A percentile compares a stretch with the other conserved stretches of the same genome.
Conservation (phyloP, 1,284 basidiomycete genomes). For the Microstroma glucosiphilum region DNA sequence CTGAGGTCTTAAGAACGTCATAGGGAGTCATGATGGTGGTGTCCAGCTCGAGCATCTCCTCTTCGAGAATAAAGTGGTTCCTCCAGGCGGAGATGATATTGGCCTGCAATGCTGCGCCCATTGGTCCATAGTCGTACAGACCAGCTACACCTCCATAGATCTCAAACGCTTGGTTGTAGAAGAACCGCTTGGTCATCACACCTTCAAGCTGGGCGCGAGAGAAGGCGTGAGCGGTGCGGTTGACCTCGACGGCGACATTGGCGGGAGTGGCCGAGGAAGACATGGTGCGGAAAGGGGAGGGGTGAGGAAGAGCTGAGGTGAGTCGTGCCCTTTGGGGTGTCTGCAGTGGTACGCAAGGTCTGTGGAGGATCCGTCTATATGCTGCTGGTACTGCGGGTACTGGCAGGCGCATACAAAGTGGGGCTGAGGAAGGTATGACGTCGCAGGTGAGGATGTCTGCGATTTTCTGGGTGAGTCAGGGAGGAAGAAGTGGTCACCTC, state of each 20-base stretch:
- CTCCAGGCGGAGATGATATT: conserved; percentile 97
- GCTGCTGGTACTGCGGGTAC: too few relatives aligned
- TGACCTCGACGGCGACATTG: conserved; percentile 19
- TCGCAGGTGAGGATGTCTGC: too few relatives aligned
- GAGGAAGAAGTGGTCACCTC: too few relatives aligned
- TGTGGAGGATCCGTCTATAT: too few relatives aligned
- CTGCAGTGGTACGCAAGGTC: too few relatives aligned
- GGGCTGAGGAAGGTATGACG: too few relatives aligned
- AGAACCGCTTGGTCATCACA: conserved; percentile 84
- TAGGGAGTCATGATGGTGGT: conserved; percentile 96
- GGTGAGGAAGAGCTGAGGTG: not conserved
- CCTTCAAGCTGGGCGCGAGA: conserved; percentile 82
- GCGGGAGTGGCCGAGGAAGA: not conserved
- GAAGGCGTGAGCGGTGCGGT: conserved; percentile 66
- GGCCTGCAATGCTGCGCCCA: conserved; percentile 88
- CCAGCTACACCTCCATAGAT: conserved; percentile 98
- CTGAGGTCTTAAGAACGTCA: conserved; percentile 92
- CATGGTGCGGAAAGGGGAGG: not conserved
- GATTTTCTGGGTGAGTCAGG: too few relatives aligned
- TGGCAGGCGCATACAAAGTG: too few relatives aligned
- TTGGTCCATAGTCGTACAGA: conserved; percentile 64
- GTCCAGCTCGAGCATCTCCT: conserved; percentile 97
- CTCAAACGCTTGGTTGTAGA: conserved; percentile 96
- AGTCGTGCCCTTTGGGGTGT: not conserved
- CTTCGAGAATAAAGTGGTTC: conserved; percentile 95